These are phyloP conservation scores for Vaccinium macrocarpon DNA, from an alignment of 148 eudicot genomes.

Conservation along the genomic window DNA sequence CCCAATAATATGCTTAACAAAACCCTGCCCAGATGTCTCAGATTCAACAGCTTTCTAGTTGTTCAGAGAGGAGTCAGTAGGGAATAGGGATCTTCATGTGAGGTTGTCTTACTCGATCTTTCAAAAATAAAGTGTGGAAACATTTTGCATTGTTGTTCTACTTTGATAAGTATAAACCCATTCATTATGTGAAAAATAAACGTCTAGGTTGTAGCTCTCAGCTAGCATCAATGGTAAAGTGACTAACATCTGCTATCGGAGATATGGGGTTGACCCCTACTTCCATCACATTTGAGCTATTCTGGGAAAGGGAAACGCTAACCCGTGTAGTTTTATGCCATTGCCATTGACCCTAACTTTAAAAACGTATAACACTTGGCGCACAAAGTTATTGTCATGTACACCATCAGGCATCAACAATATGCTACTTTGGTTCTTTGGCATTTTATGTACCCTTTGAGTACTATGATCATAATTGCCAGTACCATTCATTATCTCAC, in stretches of 20 bases:
- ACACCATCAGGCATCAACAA: background rate
- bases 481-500: background rate
- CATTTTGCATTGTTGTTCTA: background rate
- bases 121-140: background rate
- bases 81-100: too few species aligned
- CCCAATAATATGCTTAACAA: too few species aligned
- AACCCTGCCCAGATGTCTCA: too few species aligned
- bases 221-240: background rate
- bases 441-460: background rate
- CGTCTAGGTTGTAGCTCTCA: background rate
- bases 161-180: background rate
- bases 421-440: background rate
- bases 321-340: background rate
- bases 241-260: background rate
- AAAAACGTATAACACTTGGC: background rate
- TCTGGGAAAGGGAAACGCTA: background rate
- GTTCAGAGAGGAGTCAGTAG: too few species aligned
- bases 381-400: background rate
- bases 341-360: background rate
- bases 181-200: background rate
- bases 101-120: too few species aligned
- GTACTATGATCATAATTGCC: background rate
- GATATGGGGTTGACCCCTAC: background rate
- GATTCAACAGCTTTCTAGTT: too few species aligned
- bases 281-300: background rate